phyloP scores from a whole-genome alignment of 2,329 filamentous ascomycete species.

The Ophiostoma montium region DNA sequence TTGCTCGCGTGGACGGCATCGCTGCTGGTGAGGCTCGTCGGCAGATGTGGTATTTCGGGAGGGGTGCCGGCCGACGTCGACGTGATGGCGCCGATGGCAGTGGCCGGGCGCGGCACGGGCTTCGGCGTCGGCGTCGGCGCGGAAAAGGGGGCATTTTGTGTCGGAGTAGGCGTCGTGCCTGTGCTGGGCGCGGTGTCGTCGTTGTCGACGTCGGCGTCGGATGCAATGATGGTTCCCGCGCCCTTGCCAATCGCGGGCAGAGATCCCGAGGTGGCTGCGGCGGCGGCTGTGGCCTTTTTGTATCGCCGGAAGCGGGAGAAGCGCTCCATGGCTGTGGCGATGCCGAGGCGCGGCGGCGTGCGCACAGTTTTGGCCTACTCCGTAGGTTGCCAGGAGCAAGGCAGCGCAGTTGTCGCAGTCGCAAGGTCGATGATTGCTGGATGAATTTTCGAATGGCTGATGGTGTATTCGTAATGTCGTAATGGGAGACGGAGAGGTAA shows the following conservation, averaged over 20 bases:
- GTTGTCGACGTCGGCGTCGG: background rate
- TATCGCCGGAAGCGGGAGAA: conserved; percentile 20
- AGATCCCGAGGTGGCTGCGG: background rate
- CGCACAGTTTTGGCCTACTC: no score
- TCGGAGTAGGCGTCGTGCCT: background rate
- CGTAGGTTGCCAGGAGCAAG: no score
- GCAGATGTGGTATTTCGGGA: background rate
- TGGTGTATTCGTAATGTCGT: no score
- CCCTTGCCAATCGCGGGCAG: background rate
- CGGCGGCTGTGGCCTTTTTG: conserved; percentile 15
- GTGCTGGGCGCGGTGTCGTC: background rate
- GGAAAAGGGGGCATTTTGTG: background rate
- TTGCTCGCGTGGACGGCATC: background rate
- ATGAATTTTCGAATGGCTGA: no score
- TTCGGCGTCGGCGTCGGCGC: background rate
- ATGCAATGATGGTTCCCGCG: background rate
- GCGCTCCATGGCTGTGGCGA: conserved; percentile 17
- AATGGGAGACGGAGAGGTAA: no score
- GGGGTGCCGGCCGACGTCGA: background rate
- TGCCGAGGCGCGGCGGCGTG: no score
- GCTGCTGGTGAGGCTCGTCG: no score
- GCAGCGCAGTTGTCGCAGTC: no score
- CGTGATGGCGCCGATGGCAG: background rate
- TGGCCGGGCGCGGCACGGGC: background rate
- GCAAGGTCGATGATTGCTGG: no score